Base-by-base conservation (phyloP, 1,284 basidiomycete species). In the Rhodotorula sp. region DNA sequence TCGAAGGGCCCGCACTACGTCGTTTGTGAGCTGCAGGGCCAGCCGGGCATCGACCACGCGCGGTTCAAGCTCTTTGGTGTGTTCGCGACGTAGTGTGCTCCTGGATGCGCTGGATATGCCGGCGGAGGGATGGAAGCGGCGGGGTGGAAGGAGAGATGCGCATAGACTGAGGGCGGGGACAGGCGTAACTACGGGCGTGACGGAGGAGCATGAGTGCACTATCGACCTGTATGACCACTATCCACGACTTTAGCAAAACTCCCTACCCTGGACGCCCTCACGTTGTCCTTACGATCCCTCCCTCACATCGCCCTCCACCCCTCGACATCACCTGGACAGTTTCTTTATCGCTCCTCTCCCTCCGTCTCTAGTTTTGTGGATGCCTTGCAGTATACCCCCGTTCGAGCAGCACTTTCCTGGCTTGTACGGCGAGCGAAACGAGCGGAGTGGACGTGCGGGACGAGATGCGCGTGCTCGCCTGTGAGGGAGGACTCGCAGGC, bases 11-110 rank as follows among this genome's bases (percentile, higher is more conserved):
- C 77, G 19, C 78, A 79, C 64, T 79, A 76, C 64, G 77, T 79
- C 54, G 77, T 78, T 6, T 79, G 78, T 65, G 78, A 79, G 62
- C 72, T 79, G 10, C 78, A 79, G 64, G 78, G 76, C 2, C 73
- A 75, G 61, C 76, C 76, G 13, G 76, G 76, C 2, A 69, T 74
- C 55, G 73, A 74, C 57, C 62, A 70, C 37, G 70, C 70, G 5
- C 61, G 69, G 54, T 74, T 74, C 66, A 72, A 71, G 61, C 55
- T 76, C 5, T 72, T 74, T 25, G 75, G 75, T 21, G 70, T 70
- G 17, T 76, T 76, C 34, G 61, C 65, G 41, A 72, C 73, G 13
- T 74, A 53, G 46, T n/a, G n/a, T n/a, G n/a, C n/a, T n/a, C n/a
- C n/a, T n/a, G n/a, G n/a, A n/a, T n/a, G n/a, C n/a, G n/a, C n/a